phyloP scores from a whole-genome alignment of 768 basidiomycete genomes.

The Boletus rufocinnamomeus region DNA sequence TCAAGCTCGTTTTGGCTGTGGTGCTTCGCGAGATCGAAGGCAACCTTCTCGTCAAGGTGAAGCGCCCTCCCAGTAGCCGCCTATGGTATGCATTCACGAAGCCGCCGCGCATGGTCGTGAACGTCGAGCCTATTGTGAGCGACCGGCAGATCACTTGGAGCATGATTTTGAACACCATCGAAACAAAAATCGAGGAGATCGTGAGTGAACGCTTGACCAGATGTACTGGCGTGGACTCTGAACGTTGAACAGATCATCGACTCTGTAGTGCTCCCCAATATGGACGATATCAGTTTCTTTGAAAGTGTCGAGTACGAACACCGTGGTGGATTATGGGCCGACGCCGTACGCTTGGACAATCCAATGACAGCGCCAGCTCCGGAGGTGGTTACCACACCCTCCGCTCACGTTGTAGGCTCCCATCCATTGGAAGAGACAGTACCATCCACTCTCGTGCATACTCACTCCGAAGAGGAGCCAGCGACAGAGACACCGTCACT shows the following conservation, averaged over 20 bases:
- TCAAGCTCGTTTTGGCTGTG: slow-evolving; percentile 86
- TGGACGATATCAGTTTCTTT: slow-evolving; percentile 98
- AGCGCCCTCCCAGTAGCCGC: slow-evolving; percentile 92
- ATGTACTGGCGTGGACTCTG: slow-evolving; percentile 60
- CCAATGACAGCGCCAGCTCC: slow-evolving; percentile 16
- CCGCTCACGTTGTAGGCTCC: slow-evolving; percentile 25
- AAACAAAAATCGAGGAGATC: slow-evolving; percentile 83
- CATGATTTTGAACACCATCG: slow-evolving; percentile 89
- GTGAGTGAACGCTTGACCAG: slow-evolving; percentile 46
- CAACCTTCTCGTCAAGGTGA: slow-evolving; percentile 85
- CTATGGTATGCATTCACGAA: slow-evolving; percentile 94
- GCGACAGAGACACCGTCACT: slow-evolving; percentile 23
- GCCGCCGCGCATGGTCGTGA: slow-evolving; percentile 82
- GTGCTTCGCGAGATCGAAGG: slow-evolving; percentile 90
- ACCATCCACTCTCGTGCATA: slow-evolving; percentile 15
- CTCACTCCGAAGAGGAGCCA: slow-evolving; percentile 36
- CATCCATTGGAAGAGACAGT: slow-evolving; percentile 39
- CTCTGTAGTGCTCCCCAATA: slow-evolving; percentile 93
- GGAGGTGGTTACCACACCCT: slow-evolving; percentile 6
- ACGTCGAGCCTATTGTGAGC: slow-evolving; percentile 92
- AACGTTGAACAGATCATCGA: slow-evolving; percentile 79
- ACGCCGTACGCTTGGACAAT: slow-evolving; percentile 56
- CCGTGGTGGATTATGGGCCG: slow-evolving; percentile 90
- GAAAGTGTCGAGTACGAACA: slow-evolving; percentile 64
- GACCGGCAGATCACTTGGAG: slow-evolving; percentile 93